Percentiles rank a stretch among this genome's conserved stretches.
Conservation (phyloP, 2,329 filamentous ascomycete genomes). For the Chalaropsis thielavioides region DNA sequence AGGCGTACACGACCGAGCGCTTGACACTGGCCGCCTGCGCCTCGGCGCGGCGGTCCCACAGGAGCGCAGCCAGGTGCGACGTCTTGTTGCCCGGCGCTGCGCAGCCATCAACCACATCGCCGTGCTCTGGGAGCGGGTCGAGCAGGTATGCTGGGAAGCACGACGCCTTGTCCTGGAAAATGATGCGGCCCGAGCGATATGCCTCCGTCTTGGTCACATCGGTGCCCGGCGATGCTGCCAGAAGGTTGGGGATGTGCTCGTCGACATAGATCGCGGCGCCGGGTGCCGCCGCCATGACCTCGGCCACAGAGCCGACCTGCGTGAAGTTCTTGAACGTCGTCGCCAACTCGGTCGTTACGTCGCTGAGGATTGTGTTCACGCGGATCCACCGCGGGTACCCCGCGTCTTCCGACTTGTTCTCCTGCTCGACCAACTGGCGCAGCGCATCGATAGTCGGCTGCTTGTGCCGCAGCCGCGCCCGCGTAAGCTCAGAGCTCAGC, state of each 20-base stretch:
- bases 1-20: slow-evolving; percentile 51
- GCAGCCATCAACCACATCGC: slow-evolving; percentile 80
- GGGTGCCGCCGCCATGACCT: slow-evolving; percentile 34
- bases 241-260: slow-evolving; percentile 62
- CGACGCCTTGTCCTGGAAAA: slow-evolving; percentile 91
- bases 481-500: slow-evolving; percentile 67
- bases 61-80: slow-evolving; percentile 72
- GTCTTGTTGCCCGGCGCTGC: slow-evolving; percentile 96
- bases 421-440: slow-evolving; percentile 39
- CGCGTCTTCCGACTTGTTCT: slow-evolving; percentile 35
- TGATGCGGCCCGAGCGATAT: slow-evolving; percentile 64
- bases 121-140: slow-evolving; percentile 49
- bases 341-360: slow-evolving; percentile 54
- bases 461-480: slow-evolving; percentile 57
- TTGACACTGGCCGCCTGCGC: slow-evolving; percentile 24
- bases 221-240: slow-evolving; percentile 58
- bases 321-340: slow-evolving; percentile 56
- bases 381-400: slow-evolving; percentile 82
- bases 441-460: slow-evolving; percentile 55
- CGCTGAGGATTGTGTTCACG: slow-evolving; percentile 64
- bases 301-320: slow-evolving; percentile 39
- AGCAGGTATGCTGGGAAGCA: slow-evolving; percentile 91
- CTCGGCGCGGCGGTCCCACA: slow-evolving; percentile 33
- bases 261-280: slow-evolving; percentile 49
- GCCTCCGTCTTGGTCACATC: slow-evolving; percentile 61